Conservation (phyloP, 78 protist species). For the Dictyostelium firmibasis region DNA sequence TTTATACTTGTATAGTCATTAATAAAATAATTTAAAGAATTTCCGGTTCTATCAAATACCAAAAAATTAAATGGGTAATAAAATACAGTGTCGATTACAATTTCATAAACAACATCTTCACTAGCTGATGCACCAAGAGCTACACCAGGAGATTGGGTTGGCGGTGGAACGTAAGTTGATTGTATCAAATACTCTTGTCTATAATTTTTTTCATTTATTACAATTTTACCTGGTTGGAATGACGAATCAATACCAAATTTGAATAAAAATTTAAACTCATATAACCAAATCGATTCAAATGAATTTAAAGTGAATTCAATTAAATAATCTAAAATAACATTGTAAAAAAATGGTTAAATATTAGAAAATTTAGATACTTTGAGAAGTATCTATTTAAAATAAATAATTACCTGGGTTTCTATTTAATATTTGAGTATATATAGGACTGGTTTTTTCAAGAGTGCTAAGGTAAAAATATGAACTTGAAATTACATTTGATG, state of each 20-base stretch:
- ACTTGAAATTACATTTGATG: not conserved
- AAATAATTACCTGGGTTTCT: too few relatives aligned
- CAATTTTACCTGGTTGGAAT: not conserved
- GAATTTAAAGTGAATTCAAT: not conserved
- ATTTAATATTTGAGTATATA: not conserved
- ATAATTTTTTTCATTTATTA: not conserved
- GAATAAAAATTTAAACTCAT: not conserved
- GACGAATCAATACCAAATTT: not conserved
- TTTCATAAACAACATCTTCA: not conserved
- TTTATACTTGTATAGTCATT: not conserved
- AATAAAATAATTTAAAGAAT: not conserved
- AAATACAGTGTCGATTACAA: not conserved
- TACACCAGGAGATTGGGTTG: not conserved
- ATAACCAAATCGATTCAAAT: not conserved
- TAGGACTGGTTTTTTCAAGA: not conserved
- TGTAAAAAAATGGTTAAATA: too few relatives aligned
- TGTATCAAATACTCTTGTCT: not conserved
- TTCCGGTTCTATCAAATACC: not conserved
- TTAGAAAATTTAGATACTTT: too few relatives aligned
- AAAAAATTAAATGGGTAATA: not conserved
- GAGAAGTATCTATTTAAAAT: too few relatives aligned
- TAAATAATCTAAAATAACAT: not conserved
- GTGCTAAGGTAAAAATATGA: not conserved
- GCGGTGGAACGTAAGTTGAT: not conserved
- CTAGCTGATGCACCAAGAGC: not conserved